Base-by-base conservation (phyloP, 2,329 filamentous ascomycete genomes). In the Colletotrichum truncatum region DNA sequence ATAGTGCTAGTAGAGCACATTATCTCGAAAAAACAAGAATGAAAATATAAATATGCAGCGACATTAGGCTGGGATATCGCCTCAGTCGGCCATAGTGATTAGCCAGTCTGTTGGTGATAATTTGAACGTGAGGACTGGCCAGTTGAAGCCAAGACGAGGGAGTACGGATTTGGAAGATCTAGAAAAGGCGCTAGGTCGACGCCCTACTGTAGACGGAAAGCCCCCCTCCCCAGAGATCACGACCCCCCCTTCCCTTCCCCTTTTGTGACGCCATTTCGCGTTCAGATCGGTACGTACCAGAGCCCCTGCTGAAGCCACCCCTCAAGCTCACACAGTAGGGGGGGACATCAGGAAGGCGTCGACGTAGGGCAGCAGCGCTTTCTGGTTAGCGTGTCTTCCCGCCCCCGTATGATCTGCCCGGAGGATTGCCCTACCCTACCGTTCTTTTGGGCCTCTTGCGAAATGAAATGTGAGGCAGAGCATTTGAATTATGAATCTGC, bases 381-480 rank as follows among this genome's bases (percentile, higher is more conserved):
- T 45, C 6, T 32, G 57, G 39, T 51, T 65, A 62, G 62, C 57
- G 56, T 25, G 49, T 30, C 57, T 32, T 62, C 57, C 57, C 57
- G 57, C 43, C 62, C 62, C 62, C 34, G 49, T 56, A 51, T 45
- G 62, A 65, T 65, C 62, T 65, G 62, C 57, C 57, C 57, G 49
- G 36, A 62, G 48, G 62, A 55, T 65, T 62, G 49, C 53, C 26
- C 51, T 46, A 39, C 28, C 36, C 25, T 55, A 45, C 49, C 58
- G 49, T 30, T 25, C 30, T 34, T 45, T 38, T 54, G 38, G 26
- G 48, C 48, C n/a, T 52, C 26, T 25, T 38, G 21, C 28, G 28
- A 52, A 25, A 11, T 21, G 32, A 26, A 21, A 14, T 25, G 16
- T 16, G 32, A 52, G 18, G 30, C 48, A 26, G 12, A 49, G 14